phyloP scores from a whole-genome alignment of 495 filamentous ascomycete species.

The Neurospora terricola region DNA sequence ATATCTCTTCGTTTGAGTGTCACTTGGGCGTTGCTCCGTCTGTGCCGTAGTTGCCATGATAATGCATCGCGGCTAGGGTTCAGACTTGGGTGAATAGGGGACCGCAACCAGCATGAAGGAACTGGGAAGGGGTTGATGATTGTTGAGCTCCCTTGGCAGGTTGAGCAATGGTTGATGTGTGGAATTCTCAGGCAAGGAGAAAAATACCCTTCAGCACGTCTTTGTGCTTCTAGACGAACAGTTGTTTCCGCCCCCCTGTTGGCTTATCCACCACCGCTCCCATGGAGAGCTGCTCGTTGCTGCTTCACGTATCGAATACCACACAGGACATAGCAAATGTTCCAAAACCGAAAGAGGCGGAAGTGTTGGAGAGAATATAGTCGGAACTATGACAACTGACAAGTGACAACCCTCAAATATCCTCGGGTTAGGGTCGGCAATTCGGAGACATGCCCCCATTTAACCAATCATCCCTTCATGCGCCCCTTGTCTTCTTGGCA shows the following conservation, averaged over 20 bases:
- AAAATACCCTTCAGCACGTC: background rate
- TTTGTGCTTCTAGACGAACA: background rate
- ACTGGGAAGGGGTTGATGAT: no score
- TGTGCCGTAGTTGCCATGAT: background rate
- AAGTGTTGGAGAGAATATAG: background rate
- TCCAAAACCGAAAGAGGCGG: background rate
- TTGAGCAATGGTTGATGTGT: background rate
- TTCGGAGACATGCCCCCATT: background rate
- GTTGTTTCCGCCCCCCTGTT: background rate
- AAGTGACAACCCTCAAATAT: background rate
- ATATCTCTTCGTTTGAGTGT: conserved; percentile 31
- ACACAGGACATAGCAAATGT: background rate
- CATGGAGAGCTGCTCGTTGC: background rate
- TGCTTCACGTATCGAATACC: background rate
- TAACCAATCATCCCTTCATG: background rate
- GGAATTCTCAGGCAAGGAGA: no score
- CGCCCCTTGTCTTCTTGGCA: background rate
- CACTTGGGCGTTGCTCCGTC: background rate
- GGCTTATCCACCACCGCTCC: background rate
- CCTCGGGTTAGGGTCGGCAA: background rate
- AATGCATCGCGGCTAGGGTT: no score
- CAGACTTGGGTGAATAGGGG: no score
- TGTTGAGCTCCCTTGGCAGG: background rate
- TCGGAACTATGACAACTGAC: background rate
- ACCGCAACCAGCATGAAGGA: no score